These are phyloP conservation scores for Alternaria sp. DNA, from an alignment of 2,329 filamentous ascomycete species.

Conservation along the genomic window DNA sequence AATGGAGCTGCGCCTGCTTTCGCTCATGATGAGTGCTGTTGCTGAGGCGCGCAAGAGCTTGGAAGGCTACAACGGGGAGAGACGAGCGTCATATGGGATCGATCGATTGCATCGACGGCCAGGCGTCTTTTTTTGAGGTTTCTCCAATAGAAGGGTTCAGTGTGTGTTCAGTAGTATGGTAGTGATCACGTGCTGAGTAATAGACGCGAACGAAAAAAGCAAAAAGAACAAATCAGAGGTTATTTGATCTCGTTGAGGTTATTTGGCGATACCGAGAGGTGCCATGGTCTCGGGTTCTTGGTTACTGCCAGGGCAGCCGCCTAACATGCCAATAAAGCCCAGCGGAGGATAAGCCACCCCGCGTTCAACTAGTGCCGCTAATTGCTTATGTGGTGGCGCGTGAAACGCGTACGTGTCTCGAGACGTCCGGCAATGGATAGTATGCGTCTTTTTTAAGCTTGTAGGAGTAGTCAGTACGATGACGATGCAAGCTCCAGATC, in stretches of 20 bases:
- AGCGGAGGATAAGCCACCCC: not conserved
- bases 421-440: not conserved
- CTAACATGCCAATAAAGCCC: not conserved
- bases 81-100: not conserved
- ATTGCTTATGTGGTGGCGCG: not conserved
- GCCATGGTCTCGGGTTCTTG: not conserved
- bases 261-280: not conserved
- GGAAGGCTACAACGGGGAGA: not conserved
- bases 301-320: not conserved
- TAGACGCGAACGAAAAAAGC: not conserved
- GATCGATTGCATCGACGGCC: not conserved
- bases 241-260: not conserved
- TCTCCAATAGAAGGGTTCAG: not conserved
- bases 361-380: slow-evolving; percentile 1
- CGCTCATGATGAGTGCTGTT: not conserved
- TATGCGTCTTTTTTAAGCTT: not conserved
- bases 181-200: not conserved
- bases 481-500: not conserved
- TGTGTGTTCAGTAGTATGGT: not conserved
- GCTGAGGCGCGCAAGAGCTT: not conserved
- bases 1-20: slow-evolving; percentile 2
- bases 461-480: not conserved
- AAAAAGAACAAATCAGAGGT: not conserved
- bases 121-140: not conserved
- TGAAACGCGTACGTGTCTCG: slow-evolving; percentile 4